These are phyloP conservation scores for Euclidium syriacum DNA, from an alignment of 345 rosid genomes.

Conservation along the genomic window DNA sequence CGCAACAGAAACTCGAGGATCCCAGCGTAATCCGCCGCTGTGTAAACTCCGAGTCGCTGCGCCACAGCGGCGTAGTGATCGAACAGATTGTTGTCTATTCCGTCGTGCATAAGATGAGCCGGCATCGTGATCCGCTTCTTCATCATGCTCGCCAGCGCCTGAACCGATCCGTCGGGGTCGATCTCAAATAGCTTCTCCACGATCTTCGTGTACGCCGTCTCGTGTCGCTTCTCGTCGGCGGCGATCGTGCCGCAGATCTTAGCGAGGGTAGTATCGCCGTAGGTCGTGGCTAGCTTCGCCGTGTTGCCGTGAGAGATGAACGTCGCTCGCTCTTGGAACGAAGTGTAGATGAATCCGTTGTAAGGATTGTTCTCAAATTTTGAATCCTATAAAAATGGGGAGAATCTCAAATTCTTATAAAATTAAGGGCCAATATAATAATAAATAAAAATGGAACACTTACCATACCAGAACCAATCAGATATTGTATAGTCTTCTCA, in stretches of 20 bases:
- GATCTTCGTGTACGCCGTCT: conserved; percentile 46
- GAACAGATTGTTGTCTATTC: conserved; percentile 36
- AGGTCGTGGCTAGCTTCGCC: conserved; percentile 31
- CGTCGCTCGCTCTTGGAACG: conserved; percentile 63
- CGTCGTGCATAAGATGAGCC: conserved; percentile 54
- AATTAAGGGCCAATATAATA: not conserved
- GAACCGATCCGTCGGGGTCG: conserved; percentile 41
- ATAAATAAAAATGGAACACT: not conserved
- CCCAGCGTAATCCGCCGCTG: conserved; percentile 49
- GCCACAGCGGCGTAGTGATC: conserved; percentile 52
- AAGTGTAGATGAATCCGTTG: conserved; percentile 55
- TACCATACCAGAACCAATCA: conserved; percentile 34
- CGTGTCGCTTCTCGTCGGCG: conserved; percentile 57
- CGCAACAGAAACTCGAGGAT: conserved; percentile 43
- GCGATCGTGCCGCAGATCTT: conserved; percentile 54
- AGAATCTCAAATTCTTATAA: not conserved
- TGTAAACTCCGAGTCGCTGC: conserved; percentile 46
- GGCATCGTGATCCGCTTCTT: conserved; percentile 54
- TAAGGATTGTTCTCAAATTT: conserved; percentile 49
- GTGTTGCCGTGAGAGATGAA: conserved; percentile 61
- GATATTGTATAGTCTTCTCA: conserved; percentile 50
- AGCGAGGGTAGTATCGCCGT: conserved; percentile 43
- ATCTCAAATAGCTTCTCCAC: conserved; percentile 51
- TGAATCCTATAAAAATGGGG: conserved; percentile 34
- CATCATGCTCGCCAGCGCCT: conserved; percentile 54